Evolutionary conservation across 805 yeast genomes (phyloP).

Genomic region (Candida nonsorbophila): DNA sequence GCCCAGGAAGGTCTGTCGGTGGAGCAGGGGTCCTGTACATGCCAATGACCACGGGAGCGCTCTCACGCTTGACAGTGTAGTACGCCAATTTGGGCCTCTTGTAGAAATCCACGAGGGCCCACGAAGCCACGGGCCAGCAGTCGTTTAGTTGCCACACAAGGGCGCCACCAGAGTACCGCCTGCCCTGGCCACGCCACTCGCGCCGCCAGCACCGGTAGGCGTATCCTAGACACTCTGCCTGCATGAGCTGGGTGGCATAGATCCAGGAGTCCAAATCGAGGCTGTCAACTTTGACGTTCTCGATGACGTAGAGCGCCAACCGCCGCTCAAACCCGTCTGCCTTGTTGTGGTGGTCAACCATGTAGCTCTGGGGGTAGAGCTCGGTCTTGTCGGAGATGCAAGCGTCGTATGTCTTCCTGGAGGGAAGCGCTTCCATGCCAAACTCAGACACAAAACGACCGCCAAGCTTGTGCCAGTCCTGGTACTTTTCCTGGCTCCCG

Average conservation of each 20-base stretch:
- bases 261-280: conserved; percentile 26
- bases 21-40: conserved; percentile 24
- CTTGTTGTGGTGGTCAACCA: conserved; percentile 44
- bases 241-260: conserved; percentile 46
- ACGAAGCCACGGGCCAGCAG: conserved; percentile 50
- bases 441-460: conserved; percentile 51
- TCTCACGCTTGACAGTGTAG: conserved; percentile 43
- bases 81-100: conserved; percentile 41
- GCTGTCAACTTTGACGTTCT: conserved; percentile 32
- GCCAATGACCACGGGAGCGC: conserved; percentile 27
- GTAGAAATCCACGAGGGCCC: conserved; percentile 43
- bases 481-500: conserved; percentile 41
- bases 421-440: conserved; percentile 48
- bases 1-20: conserved; percentile 2
- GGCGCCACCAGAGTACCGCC: conserved; percentile 33
- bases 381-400: conserved; percentile 33
- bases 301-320: conserved; percentile 41
- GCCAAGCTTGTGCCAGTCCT: conserved; percentile 40
- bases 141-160: conserved; percentile 53
- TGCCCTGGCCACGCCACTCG: conserved; percentile 36
- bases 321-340: conserved; percentile 40
- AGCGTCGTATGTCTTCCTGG: conserved; percentile 25
- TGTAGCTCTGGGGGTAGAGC: conserved; percentile 38
- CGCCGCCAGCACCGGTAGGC: conserved; percentile 46
- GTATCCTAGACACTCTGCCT: conserved; percentile 43